Evolutionary conservation across 1,284 basidiomycete genomes (phyloP).

Genomic region (Ganoderma sinense): DNA sequence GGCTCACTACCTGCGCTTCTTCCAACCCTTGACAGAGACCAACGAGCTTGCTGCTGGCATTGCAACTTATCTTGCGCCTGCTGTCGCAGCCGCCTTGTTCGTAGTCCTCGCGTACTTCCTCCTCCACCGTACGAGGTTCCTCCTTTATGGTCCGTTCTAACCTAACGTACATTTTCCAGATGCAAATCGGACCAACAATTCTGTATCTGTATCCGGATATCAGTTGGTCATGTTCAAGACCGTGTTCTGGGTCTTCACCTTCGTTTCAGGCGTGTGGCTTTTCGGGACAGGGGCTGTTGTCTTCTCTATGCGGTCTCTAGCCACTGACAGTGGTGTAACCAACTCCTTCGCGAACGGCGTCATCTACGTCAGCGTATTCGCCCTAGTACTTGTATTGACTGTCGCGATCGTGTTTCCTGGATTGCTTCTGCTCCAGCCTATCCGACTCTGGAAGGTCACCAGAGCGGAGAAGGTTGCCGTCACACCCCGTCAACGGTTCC

Average conservation of each 20-base stretch:
- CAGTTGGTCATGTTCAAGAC: constrained; percentile 71
- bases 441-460: constrained; percentile 63
- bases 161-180: constrained; percentile 41
- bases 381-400: constrained; percentile 69
- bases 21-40: constrained; percentile 57
- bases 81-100: constrained; percentile 65
- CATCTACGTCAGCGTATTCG: constrained; percentile 72
- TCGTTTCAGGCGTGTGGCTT: constrained; percentile 67
- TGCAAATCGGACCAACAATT: constrained; percentile 57
- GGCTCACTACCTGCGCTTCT: constrained; percentile 72
- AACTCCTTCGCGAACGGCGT: constrained; percentile 70
- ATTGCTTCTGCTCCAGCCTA: constrained; percentile 73
- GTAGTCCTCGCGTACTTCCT: constrained; percentile 59
- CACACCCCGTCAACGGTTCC: constrained; percentile 82
- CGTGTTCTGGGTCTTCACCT: constrained; percentile 69
- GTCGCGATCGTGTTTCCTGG: constrained; percentile 78
- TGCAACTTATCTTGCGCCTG: constrained; percentile 71
- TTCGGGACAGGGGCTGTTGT: constrained; percentile 70
- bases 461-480: constrained; percentile 62
- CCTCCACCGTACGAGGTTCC: constrained; percentile 59
- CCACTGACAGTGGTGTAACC: constrained; percentile 46
- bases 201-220: constrained; percentile 67
- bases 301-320: constrained; percentile 70
- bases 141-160: no score
- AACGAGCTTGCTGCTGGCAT: constrained; percentile 66